Evolutionary conservation across 768 basidiomycete species (phyloP), one percentile per base, ranked within the genome.

Genomic region (Russula abietina): DNA sequence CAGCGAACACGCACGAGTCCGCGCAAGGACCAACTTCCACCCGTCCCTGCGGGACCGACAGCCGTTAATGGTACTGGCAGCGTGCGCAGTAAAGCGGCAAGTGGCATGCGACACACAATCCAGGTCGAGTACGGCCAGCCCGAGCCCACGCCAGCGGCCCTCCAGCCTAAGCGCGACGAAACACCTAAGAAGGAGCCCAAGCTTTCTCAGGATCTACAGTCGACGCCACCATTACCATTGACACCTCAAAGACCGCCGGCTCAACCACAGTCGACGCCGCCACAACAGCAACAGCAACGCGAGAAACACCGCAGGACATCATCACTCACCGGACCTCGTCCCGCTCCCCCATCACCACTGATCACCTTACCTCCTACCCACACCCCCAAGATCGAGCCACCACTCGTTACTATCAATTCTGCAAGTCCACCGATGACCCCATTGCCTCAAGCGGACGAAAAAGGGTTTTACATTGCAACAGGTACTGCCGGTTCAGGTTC

Each of bases 81-180:
- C 55, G 60, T 60, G 59, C 83, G 82, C 71, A 77, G 80, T 66
- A 83, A 77, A 63, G 49, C 63, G 12, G 76, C 59, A 17, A 46
- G 75, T 2, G 79, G 79, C 57, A 87, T 89, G 73, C 79, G 93
- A 54, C 94, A 98, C 74, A 98, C 97, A 11, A 91, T 98, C 52
- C 97, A 98, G 73, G 89, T 98, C 62, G 97, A 99, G 74, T 98
- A 98, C 69, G 89, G 88, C 61, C 86, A 87, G 59, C 81, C 81
- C 6, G 72, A 72, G n/a, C 22, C 65, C 16, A 69, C 50, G 11
- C 56, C 51, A 2, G 49, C 64, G 8, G 56, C 69, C 3, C 26
- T 43, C 22, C 62, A 38, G 16, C 28, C 65, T 14, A 60, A 36
- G 43, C 65, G 45, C 26, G 57, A 61, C n/a, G 51, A 52, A 19